Percentiles rank a stretch among this genome's conserved stretches.
Evolutionary conservation across 768 basidiomycete species (phyloP).

Genomic region (Rhizopogon roseolus): DNA sequence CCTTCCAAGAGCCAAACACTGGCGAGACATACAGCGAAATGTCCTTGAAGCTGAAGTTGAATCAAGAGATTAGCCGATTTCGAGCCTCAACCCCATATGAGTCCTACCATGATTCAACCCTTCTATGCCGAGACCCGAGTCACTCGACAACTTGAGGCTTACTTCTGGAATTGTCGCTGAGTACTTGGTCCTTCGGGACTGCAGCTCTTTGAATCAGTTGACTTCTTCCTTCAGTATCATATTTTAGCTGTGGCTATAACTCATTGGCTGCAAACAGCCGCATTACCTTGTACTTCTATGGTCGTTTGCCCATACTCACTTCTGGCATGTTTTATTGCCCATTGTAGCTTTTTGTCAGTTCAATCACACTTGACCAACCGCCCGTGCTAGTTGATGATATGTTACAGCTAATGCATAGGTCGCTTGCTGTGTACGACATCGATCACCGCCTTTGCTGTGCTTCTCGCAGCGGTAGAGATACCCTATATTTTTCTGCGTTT

Average conservation of each 20-base stretch:
- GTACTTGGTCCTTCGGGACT: background rate
- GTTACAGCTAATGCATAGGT: background rate
- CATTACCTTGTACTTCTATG: background rate
- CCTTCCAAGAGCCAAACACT: constrained; percentile 26
- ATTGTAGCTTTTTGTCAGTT: background rate
- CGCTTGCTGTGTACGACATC: background rate
- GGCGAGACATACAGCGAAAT: constrained; percentile 26
- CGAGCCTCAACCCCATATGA: background rate
- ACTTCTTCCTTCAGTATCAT: background rate
- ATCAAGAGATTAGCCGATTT: background rate
- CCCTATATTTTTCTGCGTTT: background rate
- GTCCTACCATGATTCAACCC: background rate
- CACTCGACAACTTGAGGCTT: background rate
- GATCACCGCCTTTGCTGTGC: background rate
- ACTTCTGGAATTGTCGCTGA: background rate
- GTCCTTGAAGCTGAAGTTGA: constrained; percentile 8
- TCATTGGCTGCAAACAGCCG: background rate
- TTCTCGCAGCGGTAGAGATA: background rate
- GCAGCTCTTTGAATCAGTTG: background rate
- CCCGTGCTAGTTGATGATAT: background rate
- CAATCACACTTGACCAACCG: background rate
- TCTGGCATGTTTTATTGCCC: background rate
- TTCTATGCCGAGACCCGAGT: background rate
- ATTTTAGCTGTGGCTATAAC: background rate
- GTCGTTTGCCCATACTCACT: background rate